A percentile compares a stretch with the other conserved stretches of the same genome.
These are phyloP conservation scores for Epichloe sibirici DNA, from an alignment of 2,329 filamentous ascomycete species.

Conservation along the genomic window DNA sequence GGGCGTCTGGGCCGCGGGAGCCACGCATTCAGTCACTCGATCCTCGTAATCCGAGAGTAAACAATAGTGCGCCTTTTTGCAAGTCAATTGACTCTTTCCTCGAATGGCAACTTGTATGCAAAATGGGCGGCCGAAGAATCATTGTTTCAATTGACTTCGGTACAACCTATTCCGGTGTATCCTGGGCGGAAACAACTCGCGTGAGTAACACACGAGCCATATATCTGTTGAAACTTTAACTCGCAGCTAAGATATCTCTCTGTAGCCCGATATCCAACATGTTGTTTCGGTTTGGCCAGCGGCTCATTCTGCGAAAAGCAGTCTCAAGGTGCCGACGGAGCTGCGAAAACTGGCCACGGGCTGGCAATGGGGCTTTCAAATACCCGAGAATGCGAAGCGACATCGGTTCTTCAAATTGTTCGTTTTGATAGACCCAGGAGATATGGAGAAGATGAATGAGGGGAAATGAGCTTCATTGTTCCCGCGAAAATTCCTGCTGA, in stretches of 20 bases:
- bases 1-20: no score
- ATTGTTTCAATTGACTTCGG: slow-evolving; percentile 44
- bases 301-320: slow-evolving; percentile 18
- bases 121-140: slow-evolving; percentile 27
- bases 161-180: slow-evolving; percentile 43
- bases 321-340: slow-evolving; percentile 36
- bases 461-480: not conserved
- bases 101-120: not conserved
- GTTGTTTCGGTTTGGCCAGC: slow-evolving; percentile 34
- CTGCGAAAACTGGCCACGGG: slow-evolving; percentile 28
- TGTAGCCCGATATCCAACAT: slow-evolving; percentile 26
- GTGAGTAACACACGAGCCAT: slow-evolving; percentile 13
- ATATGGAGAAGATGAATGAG: not conserved
- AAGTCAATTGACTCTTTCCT: not conserved
- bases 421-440: slow-evolving; percentile 6
- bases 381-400: slow-evolving; percentile 27
- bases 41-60: no score
- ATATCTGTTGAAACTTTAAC: no score
- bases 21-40: no score
- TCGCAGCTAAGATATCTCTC: not conserved
- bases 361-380: slow-evolving; percentile 38
- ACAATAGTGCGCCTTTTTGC: no score
- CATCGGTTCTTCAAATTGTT: slow-evolving; percentile 38
- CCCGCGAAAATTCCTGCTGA: not conserved
- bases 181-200: slow-evolving; percentile 33